A percentile compares a stretch with the other conserved stretches of the same genome.
Evolutionary conservation across 2,329 filamentous ascomycete genomes (phyloP).

Genomic region (Trichoderma harzianum): DNA sequence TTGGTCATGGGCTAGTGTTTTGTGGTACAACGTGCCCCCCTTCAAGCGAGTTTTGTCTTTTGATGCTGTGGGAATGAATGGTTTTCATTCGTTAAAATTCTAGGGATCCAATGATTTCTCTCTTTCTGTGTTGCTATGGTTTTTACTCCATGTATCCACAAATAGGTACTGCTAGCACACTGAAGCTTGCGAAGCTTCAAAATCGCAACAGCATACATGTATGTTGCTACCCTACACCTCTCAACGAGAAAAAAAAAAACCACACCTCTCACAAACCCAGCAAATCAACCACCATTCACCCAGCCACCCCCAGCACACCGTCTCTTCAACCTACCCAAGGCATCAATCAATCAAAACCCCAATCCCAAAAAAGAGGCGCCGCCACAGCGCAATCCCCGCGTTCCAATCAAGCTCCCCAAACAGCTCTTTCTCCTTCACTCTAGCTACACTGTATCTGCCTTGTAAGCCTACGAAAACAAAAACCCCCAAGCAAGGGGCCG

Average conservation of each 20-base stretch:
- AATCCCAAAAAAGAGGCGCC: constrained; percentile 1
- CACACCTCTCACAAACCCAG: neutral
- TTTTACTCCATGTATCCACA: neutral
- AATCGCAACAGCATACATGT: neutral
- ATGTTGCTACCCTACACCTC: neutral
- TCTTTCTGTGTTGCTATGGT: neutral
- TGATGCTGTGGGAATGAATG: neutral
- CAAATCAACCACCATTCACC: neutral
- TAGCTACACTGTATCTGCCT: neutral
- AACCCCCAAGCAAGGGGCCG: neutral
- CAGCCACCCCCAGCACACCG: neutral
- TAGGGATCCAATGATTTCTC: neutral
- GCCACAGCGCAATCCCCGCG: neutral
- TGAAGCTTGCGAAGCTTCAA: neutral
- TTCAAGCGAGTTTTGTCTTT: neutral
- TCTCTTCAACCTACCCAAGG: neutral
- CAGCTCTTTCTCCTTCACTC: neutral
- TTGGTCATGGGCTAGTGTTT: neutral
- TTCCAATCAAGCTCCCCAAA: neutral
- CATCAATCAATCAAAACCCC: neutral
- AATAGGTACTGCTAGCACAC: too few species aligned
- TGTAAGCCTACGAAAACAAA: neutral
- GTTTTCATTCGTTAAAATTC: neutral
- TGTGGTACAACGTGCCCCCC: neutral
- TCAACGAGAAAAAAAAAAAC: neutral